phyloP scores from a whole-genome alignment of 345 rosid species.

The Lepidium aucheri region DNA sequence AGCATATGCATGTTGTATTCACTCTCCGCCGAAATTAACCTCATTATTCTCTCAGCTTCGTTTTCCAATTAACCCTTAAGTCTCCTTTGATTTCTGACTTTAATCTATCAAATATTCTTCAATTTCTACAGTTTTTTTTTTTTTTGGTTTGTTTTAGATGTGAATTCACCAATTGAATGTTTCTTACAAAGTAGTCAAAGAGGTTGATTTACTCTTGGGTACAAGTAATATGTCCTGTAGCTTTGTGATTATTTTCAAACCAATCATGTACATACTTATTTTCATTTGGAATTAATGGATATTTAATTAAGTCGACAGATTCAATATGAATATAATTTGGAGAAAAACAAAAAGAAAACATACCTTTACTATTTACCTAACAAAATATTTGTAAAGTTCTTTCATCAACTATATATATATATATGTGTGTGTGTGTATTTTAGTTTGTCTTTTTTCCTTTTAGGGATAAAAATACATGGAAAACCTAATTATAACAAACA shows the following conservation, averaged over 20 bases:
- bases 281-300: not conserved
- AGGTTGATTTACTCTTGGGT: not conserved
- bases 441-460: not conserved
- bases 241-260: conserved; percentile 1
- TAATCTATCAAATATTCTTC: conserved; percentile 7
- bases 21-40: conserved; percentile 16
- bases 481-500: not conserved
- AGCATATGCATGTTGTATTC: conserved; percentile 22
- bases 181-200: conserved; percentile 11
- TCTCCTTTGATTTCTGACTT: conserved; percentile 3
- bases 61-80: not conserved
- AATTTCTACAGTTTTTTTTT: not conserved
- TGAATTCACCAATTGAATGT: conserved; percentile 6
- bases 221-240: not conserved
- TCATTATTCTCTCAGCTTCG: not conserved
- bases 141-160: not conserved
- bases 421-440: not conserved
- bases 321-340: no score
- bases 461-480: not conserved
- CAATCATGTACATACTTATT: not conserved
- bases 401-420: not conserved
- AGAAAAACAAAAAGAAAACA: not conserved
- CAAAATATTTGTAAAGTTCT: not conserved
- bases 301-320: not conserved
- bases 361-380: not conserved